phyloP scores from a whole-genome alignment of 2,329 filamentous ascomycete genomes.

The Neopestalotiopsis sp. region DNA sequence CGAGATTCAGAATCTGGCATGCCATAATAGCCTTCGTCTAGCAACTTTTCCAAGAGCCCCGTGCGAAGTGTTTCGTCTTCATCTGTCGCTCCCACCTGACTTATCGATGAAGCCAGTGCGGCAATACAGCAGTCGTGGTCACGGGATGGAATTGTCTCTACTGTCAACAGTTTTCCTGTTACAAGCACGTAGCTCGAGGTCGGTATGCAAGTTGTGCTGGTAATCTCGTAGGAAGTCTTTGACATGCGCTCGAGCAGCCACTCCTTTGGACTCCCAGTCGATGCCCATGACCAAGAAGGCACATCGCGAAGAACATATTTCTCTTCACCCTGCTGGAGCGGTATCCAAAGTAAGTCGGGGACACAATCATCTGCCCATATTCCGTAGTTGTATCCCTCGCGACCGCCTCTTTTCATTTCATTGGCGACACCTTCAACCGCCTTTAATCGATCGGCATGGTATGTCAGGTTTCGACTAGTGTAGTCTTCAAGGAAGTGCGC shows the following conservation, averaged over 20 bases:
- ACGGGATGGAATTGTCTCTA: not conserved
- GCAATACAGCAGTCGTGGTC: not conserved
- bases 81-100: not conserved
- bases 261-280: not conserved
- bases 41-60: not conserved
- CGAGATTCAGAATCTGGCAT: not conserved
- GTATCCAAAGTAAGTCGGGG: not conserved
- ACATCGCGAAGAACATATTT: not conserved
- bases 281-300: not conserved
- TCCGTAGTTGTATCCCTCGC: not conserved
- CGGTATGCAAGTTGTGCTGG: not conserved
- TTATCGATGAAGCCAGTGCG: not conserved
- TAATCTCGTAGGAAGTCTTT: not conserved
- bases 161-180: not conserved
- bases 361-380: not conserved
- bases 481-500: not conserved
- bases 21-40: not conserved
- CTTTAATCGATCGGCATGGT: not conserved
- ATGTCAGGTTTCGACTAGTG: not conserved
- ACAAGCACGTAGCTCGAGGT: not conserved
- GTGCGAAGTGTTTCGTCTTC: not conserved
- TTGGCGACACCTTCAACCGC: not conserved
- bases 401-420: not conserved
- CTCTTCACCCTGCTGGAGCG: not conserved
- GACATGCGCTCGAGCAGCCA: not conserved